Evolutionary conservation across 805 yeast species (phyloP), one percentile per base, ranked within the genome.

Genomic region (Pichia occidentalis): DNA sequence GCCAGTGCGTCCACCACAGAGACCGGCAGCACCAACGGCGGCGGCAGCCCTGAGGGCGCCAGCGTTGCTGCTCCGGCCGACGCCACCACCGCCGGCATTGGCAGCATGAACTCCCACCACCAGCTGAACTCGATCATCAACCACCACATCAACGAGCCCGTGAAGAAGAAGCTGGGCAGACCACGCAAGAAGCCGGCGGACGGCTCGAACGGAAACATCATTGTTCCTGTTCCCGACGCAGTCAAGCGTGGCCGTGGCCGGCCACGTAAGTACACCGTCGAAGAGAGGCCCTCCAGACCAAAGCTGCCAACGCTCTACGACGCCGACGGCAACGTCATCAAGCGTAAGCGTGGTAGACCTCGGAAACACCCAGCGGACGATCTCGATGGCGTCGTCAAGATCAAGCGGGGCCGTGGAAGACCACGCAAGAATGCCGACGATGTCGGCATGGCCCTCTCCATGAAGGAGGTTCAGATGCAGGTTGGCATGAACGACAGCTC

Each of bases 301-400:
- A 27, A 27, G 10, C 17, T 27, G 5, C 30, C 30, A 27, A 36
- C 39, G 5, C 10, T 21, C 11, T 8, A 16, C 16, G 32, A 34
- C n/a, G 33, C 29, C 9, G 28, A 29, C 17, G 16, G 12, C 7
- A 36, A 30, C 8, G 24, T 17, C 16, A 24, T 32, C 4, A 38
- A 34, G 12, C 24, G 43, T 6, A 17, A 24, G 4, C 14, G 43
- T 4, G 43, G 43, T 5, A 29, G 42, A 29, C 42, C 42, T 16
- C 30, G 30, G 6, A 27, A 27, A 25, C 28, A 25, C 8, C 28
- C 28, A 8, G 7, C 14, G 8, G 16, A 13, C 8, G 28, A 25
- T 8, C 25, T 23, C 25, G 9, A 12, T 9, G 11, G 11, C 25
- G 12, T 9, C 25, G 25, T 12, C 9, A 12, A 23, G 25, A 23